Conservation (phyloP, 2,329 filamentous ascomycete species). For the Calycina marina region DNA sequence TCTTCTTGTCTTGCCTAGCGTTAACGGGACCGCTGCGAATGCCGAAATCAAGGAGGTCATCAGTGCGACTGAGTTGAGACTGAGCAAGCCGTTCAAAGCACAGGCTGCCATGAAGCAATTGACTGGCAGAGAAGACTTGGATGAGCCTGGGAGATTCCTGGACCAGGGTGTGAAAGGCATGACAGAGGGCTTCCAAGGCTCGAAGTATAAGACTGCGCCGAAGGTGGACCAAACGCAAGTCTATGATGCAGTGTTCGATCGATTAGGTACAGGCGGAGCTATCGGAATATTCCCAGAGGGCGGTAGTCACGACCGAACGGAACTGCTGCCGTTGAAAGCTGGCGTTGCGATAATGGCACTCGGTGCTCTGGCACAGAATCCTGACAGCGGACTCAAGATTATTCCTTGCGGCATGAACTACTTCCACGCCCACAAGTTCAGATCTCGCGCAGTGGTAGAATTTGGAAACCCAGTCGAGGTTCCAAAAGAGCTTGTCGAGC, state of each 20-base stretch:
- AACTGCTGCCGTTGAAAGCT: conserved; percentile 78
- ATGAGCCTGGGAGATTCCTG: conserved; percentile 35
- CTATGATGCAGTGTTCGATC: conserved; percentile 81
- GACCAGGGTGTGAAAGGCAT: conserved; percentile 6
- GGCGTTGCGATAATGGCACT: conserved; percentile 97
- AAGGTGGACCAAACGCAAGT: conserved; percentile 90
- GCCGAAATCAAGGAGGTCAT: conserved; percentile 73
- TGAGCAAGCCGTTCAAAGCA: conserved; percentile 80
- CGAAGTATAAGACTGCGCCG: conserved; percentile 74
- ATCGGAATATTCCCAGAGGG: conserved; percentile 96
- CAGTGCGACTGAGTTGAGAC: conserved; percentile 63
- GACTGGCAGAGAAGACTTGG: conserved; percentile 63
- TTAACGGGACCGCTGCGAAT: conserved; percentile 64
- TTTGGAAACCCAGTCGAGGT: conserved; percentile 86
- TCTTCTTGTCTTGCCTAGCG: conserved; percentile 72
- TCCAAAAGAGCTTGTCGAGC: conserved; percentile 64
- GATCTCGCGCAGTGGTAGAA: conserved; percentile 87
- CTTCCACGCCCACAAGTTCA: conserved; percentile 97
- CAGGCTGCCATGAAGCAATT: conserved; percentile 63
- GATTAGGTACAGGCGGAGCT: conserved; percentile 69
- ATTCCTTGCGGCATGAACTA: conserved; percentile 99
- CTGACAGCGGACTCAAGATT: conserved; percentile 75
- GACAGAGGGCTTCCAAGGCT: conserved; percentile 49
- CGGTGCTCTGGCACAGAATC: conserved; percentile 66
- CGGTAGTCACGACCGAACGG: conserved; percentile 73